Evolutionary conservation across 2,329 filamentous ascomycete species (phyloP).

Genomic region (Metarhizium anisopliae): DNA sequence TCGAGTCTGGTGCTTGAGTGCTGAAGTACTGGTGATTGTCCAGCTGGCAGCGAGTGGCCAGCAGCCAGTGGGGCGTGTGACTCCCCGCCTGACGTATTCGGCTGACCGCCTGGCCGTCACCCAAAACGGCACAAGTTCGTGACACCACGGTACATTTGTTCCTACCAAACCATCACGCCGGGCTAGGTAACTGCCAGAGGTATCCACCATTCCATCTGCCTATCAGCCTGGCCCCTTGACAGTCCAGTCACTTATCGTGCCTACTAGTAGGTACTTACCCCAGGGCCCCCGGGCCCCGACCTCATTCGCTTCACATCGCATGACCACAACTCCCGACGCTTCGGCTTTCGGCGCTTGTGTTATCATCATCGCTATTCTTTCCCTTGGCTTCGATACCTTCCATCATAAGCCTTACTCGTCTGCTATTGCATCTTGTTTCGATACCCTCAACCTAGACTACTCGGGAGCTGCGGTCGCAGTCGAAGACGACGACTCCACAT

Average conservation of each 20-base stretch:
- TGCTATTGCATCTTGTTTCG: background rate
- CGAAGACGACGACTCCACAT: background rate
- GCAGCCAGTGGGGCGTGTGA: background rate
- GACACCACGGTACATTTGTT: background rate
- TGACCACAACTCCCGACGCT: constrained; percentile 2
- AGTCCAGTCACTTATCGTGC: background rate
- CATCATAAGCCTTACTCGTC: background rate
- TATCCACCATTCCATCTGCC: background rate
- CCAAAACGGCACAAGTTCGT: background rate
- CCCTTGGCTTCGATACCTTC: background rate
- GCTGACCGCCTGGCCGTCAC: constrained; percentile 1
- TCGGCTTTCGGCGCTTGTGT: background rate
- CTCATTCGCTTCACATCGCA: constrained; percentile 5
- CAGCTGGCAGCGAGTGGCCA: too few relatives aligned
- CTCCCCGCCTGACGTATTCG: background rate
- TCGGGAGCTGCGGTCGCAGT: background rate
- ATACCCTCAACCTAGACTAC: background rate
- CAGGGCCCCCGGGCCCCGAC: background rate
- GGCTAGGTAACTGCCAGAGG: background rate
- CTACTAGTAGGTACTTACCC: background rate
- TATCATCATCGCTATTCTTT: background rate
- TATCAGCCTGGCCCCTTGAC: background rate
- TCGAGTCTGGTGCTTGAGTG: too few relatives aligned
- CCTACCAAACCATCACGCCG: background rate
- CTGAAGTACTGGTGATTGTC: too few relatives aligned